Base-by-base conservation (phyloP, 2,329 filamentous ascomycete species). In the Xylariales sp. region DNA sequence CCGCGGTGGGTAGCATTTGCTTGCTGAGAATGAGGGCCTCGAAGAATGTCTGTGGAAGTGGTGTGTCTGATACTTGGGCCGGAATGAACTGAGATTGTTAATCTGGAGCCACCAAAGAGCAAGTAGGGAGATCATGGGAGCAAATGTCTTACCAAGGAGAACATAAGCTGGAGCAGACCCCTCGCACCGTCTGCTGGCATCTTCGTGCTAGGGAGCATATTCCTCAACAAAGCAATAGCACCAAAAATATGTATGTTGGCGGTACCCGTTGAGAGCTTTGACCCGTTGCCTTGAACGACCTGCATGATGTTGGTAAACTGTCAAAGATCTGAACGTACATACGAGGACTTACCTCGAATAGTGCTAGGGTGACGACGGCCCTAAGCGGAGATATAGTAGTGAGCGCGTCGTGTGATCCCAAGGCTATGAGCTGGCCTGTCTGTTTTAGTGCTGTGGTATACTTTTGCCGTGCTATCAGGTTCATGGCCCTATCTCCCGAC, bases 201-300 rank as follows among this genome's bases (percentile, higher is more conserved):
- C 7, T 60, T 49, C 3, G 59, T 56, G 25, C 65, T 53, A 2
- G 70, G 70, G 4, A 69, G 52, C 43, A 67, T 66, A 32, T 60
- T 66, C 43, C 70, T 69, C 14, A 82, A 61, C n/a, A 84, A 58
- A 9, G 79, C 76, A 32, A 75, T 68, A 2, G 77, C 78, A 1
- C 80, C 80, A 50, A 73, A 66, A 33, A 82, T 70, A 54, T 84
- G 80, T 5, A 71, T 72, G 39, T 70, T 72, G 47, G 78, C 80
- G 15, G 69, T 69, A 12, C 68, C 61, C 15, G 74, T 66, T 18
- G 70, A 66, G 40, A 68, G 56, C 25, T 66, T 63, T 3, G 66
- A 66, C 25, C 72, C 68, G 44, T 67, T 70, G n/a, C 71, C 70
- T 52, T 59, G 58, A 4, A 60, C 59, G 15, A 61, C 55, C 58